Evolutionary conservation across 75 land plant species (phyloP).

Genomic region (Selaginella moellendorffii): DNA sequence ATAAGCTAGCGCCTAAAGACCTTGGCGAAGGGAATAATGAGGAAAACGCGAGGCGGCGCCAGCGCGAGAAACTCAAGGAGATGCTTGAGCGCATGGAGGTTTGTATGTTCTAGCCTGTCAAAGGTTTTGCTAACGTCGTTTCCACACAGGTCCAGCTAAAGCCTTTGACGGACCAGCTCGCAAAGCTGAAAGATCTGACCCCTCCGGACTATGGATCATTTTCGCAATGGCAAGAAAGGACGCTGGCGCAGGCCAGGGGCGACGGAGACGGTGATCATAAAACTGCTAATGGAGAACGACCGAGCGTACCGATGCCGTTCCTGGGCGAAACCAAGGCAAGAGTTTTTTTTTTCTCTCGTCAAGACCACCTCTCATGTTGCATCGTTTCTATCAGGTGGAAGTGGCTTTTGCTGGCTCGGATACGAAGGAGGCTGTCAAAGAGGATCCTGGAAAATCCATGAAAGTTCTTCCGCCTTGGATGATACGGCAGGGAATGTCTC

Average conservation of each 20-base stretch:
- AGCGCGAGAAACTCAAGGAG: slow-evolving; percentile 65
- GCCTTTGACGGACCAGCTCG: slow-evolving; percentile 57
- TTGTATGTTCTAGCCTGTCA: slow-evolving; percentile 5
- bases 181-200: slow-evolving; percentile 62
- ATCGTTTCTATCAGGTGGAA: slow-evolving; percentile 52
- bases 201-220: slow-evolving; percentile 77
- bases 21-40: slow-evolving; percentile 67
- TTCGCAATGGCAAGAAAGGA: slow-evolving; percentile 73
- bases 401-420: slow-evolving; percentile 50
- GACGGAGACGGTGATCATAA: slow-evolving; percentile 23
- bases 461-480: slow-evolving; percentile 95
- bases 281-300: slow-evolving; percentile 22
- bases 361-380: neutral
- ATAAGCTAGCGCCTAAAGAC: slow-evolving; percentile 67
- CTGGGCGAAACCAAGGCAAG: slow-evolving; percentile 75
- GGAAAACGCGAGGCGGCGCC: slow-evolving; percentile 74
- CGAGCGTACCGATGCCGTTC: slow-evolving; percentile 57
- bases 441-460: slow-evolving; percentile 22
- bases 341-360: no score
- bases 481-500: slow-evolving; percentile 75
- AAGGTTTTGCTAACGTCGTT: neutral
- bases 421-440: slow-evolving; percentile 25
- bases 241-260: slow-evolving; percentile 26
- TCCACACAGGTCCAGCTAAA: slow-evolving; percentile 45
- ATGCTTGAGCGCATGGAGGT: slow-evolving; percentile 78